Evolutionary conservation across 495 filamentous ascomycete genomes (phyloP).

Genomic region (Rhizodiscina lignyota): DNA sequence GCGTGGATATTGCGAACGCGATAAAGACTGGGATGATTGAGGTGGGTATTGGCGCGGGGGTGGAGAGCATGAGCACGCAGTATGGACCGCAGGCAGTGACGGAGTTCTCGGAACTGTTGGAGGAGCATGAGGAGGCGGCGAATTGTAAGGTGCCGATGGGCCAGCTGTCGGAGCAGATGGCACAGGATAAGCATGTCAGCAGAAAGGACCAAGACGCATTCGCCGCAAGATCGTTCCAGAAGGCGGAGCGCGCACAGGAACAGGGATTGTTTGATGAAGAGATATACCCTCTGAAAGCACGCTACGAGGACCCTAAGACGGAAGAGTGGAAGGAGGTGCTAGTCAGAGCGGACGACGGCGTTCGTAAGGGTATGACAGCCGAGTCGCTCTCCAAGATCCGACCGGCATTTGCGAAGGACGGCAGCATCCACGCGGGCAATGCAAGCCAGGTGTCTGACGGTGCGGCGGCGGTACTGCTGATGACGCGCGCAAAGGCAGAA

Average conservation of each 20-base stretch:
- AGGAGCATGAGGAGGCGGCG: constrained; percentile 63
- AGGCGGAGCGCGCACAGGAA: constrained; percentile 73
- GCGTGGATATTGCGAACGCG: constrained; percentile 83
- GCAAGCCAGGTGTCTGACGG: constrained; percentile 91
- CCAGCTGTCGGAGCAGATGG: constrained; percentile 86
- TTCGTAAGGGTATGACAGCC: constrained; percentile 68
- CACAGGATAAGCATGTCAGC: constrained; percentile 57
- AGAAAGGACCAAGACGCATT: constrained; percentile 73
- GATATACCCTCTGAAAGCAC: constrained; percentile 72
- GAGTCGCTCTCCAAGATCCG: constrained; percentile 80
- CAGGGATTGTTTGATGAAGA: constrained; percentile 85
- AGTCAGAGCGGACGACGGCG: constrained; percentile 75
- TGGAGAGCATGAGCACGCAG: constrained; percentile 92
- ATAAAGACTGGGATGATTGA: constrained; percentile 87
- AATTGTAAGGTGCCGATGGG: constrained; percentile 99
- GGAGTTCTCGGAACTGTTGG: constrained; percentile 87
- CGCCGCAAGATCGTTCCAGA: constrained; percentile 76
- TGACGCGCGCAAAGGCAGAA: constrained; percentile 88
- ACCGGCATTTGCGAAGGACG: constrained; percentile 81
- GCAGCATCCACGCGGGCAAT: constrained; percentile 90
- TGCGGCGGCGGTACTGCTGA: constrained; percentile 85
- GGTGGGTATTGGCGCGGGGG: constrained; percentile 81
- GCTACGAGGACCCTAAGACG: constrained; percentile 76
- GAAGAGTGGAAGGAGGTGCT: constrained; percentile 72
- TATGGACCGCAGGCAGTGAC: constrained; percentile 81